phyloP scores from a whole-genome alignment of 345 rosid species.

The Streptanthus diversifolius region DNA sequence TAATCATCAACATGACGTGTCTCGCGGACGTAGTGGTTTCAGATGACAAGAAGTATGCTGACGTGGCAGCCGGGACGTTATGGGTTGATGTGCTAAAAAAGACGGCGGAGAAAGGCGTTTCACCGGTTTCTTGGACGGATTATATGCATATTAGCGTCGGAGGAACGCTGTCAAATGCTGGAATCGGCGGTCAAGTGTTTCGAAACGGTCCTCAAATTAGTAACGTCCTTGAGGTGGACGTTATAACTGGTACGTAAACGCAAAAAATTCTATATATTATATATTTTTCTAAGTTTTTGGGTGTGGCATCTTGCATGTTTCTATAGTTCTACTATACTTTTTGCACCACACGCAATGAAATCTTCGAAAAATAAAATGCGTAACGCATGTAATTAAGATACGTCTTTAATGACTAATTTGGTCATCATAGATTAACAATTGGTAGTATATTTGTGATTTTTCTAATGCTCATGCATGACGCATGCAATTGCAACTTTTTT shows the following conservation, averaged over 20 bases:
- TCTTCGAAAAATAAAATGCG: slow-evolving; percentile 21
- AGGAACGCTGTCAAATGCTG: slow-evolving; percentile 89
- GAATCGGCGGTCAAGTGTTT: slow-evolving; percentile 90
- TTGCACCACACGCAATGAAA: slow-evolving; percentile 24
- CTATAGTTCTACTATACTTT: slow-evolving; percentile 1
- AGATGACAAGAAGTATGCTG: slow-evolving; percentile 51
- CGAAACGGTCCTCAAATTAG: slow-evolving; percentile 88
- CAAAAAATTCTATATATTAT: neutral
- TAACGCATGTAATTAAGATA: slow-evolving; percentile 7
- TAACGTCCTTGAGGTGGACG: slow-evolving; percentile 85
- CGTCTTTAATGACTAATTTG: neutral
- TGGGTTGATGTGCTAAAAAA: slow-evolving; percentile 76
- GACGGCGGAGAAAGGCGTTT: slow-evolving; percentile 59
- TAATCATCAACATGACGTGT: slow-evolving; percentile 74
- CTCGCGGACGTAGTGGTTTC: slow-evolving; percentile 39
- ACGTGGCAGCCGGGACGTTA: slow-evolving; percentile 72
- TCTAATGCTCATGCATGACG: slow-evolving; percentile 2
- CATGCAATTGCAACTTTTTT: slow-evolving; percentile 5
- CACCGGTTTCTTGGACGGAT: slow-evolving; percentile 90
- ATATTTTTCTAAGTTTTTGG: neutral
- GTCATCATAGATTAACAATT: neutral
- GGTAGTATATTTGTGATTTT: neutral
- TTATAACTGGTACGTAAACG: slow-evolving; percentile 65
- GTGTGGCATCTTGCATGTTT: slow-evolving; percentile 1
- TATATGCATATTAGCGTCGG: slow-evolving; percentile 84